Evolutionary conservation across 2,329 filamentous ascomycete genomes (phyloP).

Genomic region (Phaeomoniella chlamydospora): DNA sequence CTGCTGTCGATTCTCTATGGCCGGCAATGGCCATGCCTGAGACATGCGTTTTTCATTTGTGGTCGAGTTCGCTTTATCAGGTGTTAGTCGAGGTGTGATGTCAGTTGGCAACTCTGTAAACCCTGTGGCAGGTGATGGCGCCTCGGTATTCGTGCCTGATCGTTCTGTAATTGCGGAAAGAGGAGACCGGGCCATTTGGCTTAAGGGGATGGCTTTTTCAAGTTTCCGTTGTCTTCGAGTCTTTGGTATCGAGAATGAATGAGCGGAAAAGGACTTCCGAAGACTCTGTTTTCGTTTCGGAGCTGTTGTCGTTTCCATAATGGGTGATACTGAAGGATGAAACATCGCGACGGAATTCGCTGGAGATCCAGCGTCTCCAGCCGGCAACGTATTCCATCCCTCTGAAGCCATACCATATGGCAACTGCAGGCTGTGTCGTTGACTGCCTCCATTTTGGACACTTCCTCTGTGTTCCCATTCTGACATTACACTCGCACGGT

Average conservation of each 20-base stretch:
- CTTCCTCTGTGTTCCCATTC: background rate
- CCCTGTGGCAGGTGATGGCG: conserved; percentile 15
- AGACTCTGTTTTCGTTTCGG: conserved; percentile 1
- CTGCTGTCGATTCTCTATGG: conserved; percentile 11
- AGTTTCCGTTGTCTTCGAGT: conserved; percentile 17
- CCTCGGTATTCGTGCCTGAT: conserved; percentile 8
- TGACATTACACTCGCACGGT: background rate
- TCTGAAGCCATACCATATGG: background rate
- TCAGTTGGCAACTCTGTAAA: conserved; percentile 19
- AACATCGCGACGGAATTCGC: background rate
- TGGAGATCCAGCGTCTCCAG: background rate
- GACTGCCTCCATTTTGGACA: background rate
- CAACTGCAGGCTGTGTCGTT: background rate
- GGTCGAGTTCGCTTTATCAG: conserved; percentile 15
- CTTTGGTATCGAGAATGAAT: conserved; percentile 19
- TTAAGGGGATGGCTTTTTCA: conserved; percentile 13
- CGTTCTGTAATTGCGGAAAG: conserved; percentile 15
- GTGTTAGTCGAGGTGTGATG: conserved; percentile 20
- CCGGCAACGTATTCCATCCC: background rate
- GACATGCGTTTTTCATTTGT: conserved; percentile 12
- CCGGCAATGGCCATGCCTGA: conserved; percentile 16
- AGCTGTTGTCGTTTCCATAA: background rate
- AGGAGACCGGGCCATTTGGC: conserved; percentile 15
- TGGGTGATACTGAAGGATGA: background rate
- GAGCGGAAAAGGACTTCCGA: conserved; percentile 12